phyloP scores from a whole-genome alignment of 805 yeast genomes.

The Ogataea pini region DNA sequence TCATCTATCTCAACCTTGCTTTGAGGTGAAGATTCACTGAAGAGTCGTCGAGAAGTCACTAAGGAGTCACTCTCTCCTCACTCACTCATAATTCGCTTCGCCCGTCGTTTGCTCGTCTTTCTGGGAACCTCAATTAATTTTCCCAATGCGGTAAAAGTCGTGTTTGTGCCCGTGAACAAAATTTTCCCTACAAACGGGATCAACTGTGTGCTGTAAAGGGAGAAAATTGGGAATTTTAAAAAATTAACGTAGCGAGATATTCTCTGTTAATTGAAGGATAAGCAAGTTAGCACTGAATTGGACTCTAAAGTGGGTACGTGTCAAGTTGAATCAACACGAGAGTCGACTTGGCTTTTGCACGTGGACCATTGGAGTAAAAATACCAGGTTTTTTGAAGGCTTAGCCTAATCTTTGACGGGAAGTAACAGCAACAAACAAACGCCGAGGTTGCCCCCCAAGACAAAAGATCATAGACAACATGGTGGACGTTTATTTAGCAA shows the following conservation, averaged over 20 bases:
- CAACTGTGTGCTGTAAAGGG: conserved; percentile 10
- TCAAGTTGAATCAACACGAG: neutral
- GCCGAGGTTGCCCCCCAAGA: too few species aligned
- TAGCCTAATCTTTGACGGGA: too few species aligned
- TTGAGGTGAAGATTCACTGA: too few species aligned
- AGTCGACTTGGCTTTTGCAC: conserved; percentile 1
- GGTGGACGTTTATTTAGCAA: conserved; percentile 41
- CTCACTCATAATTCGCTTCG: neutral
- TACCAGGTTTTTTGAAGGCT: neutral
- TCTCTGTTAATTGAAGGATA: neutral
- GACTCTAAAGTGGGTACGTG: neutral
- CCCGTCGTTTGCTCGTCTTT: neutral
- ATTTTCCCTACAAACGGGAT: conserved; percentile 12
- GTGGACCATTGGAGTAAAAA: neutral
- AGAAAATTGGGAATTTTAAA: conserved; percentile 4
- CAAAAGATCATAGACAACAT: conserved; percentile 4
- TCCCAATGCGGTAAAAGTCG: conserved; percentile 19
- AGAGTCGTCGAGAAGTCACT: too few species aligned
- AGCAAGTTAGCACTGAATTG: neutral
- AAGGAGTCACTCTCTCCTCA: too few species aligned
- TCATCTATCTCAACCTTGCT: too few species aligned
- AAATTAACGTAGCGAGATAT: conserved; percentile 1
- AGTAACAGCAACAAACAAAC: too few species aligned
- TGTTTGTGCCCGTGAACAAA: conserved; percentile 9
- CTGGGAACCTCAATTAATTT: conserved; percentile 9